phyloP scores from a whole-genome alignment of 2,329 filamentous ascomycete genomes.

The Ophiocordyceps australis region DNA sequence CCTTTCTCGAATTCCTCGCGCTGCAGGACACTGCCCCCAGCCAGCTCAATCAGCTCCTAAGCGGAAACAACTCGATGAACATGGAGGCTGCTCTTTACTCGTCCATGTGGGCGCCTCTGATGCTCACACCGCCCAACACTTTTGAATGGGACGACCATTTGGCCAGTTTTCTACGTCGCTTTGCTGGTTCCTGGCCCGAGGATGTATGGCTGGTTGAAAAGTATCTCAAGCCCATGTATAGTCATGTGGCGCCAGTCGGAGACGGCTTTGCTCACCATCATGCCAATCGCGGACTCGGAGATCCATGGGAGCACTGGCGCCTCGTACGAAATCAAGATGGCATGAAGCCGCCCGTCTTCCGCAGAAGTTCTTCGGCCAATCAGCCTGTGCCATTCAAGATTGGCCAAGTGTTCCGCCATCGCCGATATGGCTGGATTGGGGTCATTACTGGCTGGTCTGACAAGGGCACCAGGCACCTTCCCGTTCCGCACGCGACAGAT shows the following conservation, averaged over 20 bases:
- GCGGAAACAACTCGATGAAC: conserved; percentile 20
- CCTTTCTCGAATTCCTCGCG: conserved; percentile 22
- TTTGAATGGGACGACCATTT: conserved; percentile 42
- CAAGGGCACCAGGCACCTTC: conserved; percentile 14
- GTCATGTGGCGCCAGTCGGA: conserved; percentile 16
- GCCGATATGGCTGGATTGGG: conserved; percentile 60
- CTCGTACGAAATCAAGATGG: conserved; percentile 26
- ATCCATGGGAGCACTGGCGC: conserved; percentile 11
- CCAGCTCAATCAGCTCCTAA: conserved; percentile 15
- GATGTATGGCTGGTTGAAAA: conserved; percentile 55
- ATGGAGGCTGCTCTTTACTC: conserved; percentile 47
- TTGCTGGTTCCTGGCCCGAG: conserved; percentile 26
- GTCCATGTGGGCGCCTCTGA: conserved; percentile 50
- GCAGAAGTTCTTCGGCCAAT: conserved; percentile 8
- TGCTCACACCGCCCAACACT: conserved; percentile 29
- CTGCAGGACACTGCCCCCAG: conserved; percentile 9
- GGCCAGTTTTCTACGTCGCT: conserved; percentile 38
- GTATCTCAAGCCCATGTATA: conserved; percentile 43
- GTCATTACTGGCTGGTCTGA: conserved; percentile 79
- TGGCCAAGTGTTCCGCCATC: conserved; percentile 73
- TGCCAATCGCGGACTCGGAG: conserved; percentile 8
- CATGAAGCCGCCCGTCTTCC: conserved; percentile 16
- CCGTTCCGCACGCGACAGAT: conserved; percentile 9
- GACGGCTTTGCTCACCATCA: conserved; percentile 10
- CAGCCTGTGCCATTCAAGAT: conserved; percentile 35